Conservation (phyloP, 768 basidiomycete genomes). For the Tubosaeta sp. region DNA sequence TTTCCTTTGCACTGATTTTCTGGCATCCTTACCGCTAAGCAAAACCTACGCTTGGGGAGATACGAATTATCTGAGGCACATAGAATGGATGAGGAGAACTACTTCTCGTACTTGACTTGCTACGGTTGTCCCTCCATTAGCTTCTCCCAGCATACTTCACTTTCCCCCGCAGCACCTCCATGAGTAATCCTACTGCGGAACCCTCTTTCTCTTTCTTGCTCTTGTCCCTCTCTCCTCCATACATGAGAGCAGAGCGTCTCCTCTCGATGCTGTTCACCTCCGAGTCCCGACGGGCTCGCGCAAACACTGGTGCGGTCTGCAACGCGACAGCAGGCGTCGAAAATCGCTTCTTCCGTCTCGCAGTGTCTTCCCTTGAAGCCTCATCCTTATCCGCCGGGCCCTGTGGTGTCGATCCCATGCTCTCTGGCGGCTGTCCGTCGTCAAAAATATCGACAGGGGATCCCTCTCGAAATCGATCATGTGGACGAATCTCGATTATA, state of each 20-base stretch:
- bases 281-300: conserved; percentile 38
- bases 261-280: conserved; percentile 15
- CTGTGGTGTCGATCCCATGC: not conserved
- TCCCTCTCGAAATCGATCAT: not conserved
- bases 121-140: not conserved
- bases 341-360: conserved; percentile 61
- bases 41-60: not conserved
- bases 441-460: not conserved
- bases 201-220: conserved; percentile 21
- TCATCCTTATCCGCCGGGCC: conserved; percentile 1
- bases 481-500: conserved; percentile 1
- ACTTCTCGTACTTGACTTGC: not conserved
- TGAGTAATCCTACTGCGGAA: conserved; percentile 28
- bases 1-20: not conserved
- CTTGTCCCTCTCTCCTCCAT: conserved; percentile 36
- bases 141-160: conserved; percentile 21
- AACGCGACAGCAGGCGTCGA: conserved; percentile 75
- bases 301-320: conserved; percentile 68
- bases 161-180: conserved; percentile 29
- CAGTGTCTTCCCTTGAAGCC: conserved; percentile 53
- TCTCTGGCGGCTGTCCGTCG: conserved; percentile 6
- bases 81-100: not conserved
- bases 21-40: not conserved
- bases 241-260: conserved; percentile 58
- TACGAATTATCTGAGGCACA: not conserved